Base-by-base conservation (phyloP, 176 grass and related monocot genomes). In the Oryza meyeriana region DNA sequence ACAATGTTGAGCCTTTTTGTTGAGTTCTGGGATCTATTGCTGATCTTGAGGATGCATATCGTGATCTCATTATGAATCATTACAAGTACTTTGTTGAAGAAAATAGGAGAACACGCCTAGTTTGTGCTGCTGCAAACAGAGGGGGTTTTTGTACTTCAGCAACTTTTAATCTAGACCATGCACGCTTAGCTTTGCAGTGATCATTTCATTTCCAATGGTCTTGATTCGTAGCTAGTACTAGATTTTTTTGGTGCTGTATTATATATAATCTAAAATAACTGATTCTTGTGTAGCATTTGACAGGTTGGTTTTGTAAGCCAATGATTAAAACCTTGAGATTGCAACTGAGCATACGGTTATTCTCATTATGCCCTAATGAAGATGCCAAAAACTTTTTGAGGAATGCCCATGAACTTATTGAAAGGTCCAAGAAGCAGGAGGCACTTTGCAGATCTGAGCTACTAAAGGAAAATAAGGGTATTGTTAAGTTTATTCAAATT, bases 271-370 rank as follows among this genome's bases (percentile, higher is more conserved):
- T 8, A 81, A 83, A 84, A 34, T 66, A 73, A 83, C 80, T 86
- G 47, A 84, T 89, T 89, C 36, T 28, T 85, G 18, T 89, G 30
- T 86, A 88, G 94, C 74, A 74, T 86, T 80, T 73, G 63, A 87
- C 92, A 88, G 92, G 95, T 83, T 98, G 95, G 95, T 93, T 98
- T 76, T 98, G 90, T 36, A 84, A 76, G 72, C 75, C 82, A 58
- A 89, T 88, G 88, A 80, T 98, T 50, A 93, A 80, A 86, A 89
- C 64, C 41, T 57, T 98, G 79, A 91, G 88, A 79, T 69, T 98
- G 68, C 92, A 93, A 89, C 71, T 94, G 38, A 83, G 84, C 59
- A 89, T 94, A 76, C 85, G 88, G 68, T 91, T 94, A 79, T 77
- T 98, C 59, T 98, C 88, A 26, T 75, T 95, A 57, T 95, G 75